Conservation (phyloP, 257 asterid genomes). For the Petrea volubilis region DNA sequence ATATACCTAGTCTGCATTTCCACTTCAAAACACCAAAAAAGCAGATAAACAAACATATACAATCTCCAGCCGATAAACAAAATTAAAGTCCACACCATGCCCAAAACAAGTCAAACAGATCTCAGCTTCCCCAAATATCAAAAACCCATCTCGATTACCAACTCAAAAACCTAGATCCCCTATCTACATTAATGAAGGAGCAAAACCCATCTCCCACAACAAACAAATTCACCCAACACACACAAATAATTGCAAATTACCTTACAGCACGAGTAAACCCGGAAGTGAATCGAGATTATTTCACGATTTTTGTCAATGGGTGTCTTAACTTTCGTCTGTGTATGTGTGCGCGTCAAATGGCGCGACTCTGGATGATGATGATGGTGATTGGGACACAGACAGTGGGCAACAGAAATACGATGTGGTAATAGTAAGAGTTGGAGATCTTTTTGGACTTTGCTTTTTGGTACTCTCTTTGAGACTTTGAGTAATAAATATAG, state of each 20-base stretch:
- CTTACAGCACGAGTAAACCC: background rate
- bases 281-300: background rate
- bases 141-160: slow-evolving; percentile 13
- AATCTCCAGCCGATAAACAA: no score
- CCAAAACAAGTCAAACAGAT: slow-evolving; percentile 21
- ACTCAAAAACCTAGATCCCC: slow-evolving; percentile 35
- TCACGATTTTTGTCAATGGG: background rate
- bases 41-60: background rate
- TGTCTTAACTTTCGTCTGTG: slow-evolving; percentile 1
- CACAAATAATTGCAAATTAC: slow-evolving; percentile 14
- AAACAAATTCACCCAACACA: background rate
- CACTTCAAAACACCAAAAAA: slow-evolving; percentile 29
- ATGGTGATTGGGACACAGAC: background rate
- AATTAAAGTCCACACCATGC: background rate
- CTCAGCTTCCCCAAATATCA: slow-evolving; percentile 21
- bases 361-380: slow-evolving; percentile 9
- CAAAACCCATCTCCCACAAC: background rate
- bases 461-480: background rate
- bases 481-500: background rate
- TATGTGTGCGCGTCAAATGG: slow-evolving; percentile 11
- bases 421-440: slow-evolving; percentile 7
- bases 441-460: slow-evolving; percentile 26
- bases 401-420: slow-evolving; percentile 1
- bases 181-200: background rate
- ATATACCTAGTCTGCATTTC: slow-evolving; percentile 88